Conservation (phyloP, 2,329 filamentous ascomycete species). For the Colletotrichum noveboracense region DNA sequence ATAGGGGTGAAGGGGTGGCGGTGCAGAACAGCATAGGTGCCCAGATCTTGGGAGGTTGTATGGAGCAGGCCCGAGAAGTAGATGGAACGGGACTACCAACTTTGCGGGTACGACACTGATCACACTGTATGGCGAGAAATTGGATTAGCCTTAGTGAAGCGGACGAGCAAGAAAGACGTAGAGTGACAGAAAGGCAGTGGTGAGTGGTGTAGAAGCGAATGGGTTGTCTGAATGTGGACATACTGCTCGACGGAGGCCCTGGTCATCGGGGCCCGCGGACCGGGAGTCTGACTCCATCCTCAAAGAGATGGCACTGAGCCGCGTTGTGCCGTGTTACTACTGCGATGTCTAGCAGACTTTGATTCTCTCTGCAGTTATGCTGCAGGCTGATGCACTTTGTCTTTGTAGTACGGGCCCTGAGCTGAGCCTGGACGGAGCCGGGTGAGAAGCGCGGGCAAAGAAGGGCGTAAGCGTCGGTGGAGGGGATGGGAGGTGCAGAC, state of each 20-base stretch:
- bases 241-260: slow-evolving; percentile 39
- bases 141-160: slow-evolving; percentile 20
- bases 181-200: neutral
- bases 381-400: neutral
- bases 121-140: slow-evolving; percentile 38
- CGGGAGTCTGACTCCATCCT: slow-evolving; percentile 18
- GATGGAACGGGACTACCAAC: slow-evolving; percentile 31
- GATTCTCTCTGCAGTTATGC: neutral
- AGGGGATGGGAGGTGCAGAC: neutral
- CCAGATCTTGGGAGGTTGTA: neutral
- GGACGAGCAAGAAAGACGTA: neutral
- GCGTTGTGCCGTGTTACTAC: neutral
- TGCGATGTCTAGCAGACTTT: neutral
- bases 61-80: neutral
- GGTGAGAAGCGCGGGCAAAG: neutral
- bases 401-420: neutral
- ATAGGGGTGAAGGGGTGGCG: neutral
- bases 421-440: neutral
- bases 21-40: neutral
- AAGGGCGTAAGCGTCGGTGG: neutral
- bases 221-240: slow-evolving; percentile 26
- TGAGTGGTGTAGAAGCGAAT: neutral
- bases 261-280: slow-evolving; percentile 35
- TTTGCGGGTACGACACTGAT: slow-evolving; percentile 49
- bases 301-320: neutral